A percentile compares a stretch with the other conserved stretches of the same genome.
Conservation (phyloP, 768 basidiomycete species). For the Pisolithus microcarpus region DNA sequence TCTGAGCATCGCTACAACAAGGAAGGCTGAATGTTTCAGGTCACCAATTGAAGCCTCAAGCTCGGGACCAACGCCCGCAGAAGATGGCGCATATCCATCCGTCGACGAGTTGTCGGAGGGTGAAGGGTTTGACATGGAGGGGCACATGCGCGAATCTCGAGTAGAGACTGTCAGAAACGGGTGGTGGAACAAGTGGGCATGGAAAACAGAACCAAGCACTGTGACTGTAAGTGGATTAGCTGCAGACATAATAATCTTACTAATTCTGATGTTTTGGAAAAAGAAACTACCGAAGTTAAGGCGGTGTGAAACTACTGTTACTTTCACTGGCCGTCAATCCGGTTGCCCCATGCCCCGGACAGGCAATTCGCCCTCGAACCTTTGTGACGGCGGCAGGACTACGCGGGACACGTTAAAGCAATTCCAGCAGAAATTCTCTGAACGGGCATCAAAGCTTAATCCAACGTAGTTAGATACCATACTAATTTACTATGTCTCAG, state of each 20-base stretch:
- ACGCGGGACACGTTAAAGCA: conserved; percentile 14
- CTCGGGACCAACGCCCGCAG: conserved; percentile 28
- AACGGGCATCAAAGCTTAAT: conserved; percentile 3
- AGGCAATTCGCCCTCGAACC: conserved; percentile 20
- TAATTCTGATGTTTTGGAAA: conserved; percentile 6
- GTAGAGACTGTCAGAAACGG: conserved; percentile 38
- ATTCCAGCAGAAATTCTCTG: conserved; percentile 5
- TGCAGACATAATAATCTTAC: conserved; percentile 2
- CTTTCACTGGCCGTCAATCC: conserved; percentile 35
- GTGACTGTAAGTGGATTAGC: conserved; percentile 13
- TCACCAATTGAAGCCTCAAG: neutral
- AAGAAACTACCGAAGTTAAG: conserved; percentile 30
- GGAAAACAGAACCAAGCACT: conserved; percentile 17
- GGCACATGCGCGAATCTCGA: conserved; percentile 23
- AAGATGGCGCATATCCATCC: conserved; percentile 9
- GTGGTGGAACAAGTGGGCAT: conserved; percentile 47
- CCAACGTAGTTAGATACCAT: neutral
- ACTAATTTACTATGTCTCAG: neutral
- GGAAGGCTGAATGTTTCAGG: too few species aligned
- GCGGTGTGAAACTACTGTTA: conserved; percentile 43
- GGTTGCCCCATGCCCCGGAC: conserved; percentile 18
- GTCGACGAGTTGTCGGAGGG: conserved; percentile 20
- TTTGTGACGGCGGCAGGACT: conserved; percentile 13
- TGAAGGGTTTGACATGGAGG: conserved; percentile 18
- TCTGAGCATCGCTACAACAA: conserved; percentile 33